Evolutionary conservation across 2,329 filamentous ascomycete genomes (phyloP).

Genomic region (Pseudogymnoascus sp.): DNA sequence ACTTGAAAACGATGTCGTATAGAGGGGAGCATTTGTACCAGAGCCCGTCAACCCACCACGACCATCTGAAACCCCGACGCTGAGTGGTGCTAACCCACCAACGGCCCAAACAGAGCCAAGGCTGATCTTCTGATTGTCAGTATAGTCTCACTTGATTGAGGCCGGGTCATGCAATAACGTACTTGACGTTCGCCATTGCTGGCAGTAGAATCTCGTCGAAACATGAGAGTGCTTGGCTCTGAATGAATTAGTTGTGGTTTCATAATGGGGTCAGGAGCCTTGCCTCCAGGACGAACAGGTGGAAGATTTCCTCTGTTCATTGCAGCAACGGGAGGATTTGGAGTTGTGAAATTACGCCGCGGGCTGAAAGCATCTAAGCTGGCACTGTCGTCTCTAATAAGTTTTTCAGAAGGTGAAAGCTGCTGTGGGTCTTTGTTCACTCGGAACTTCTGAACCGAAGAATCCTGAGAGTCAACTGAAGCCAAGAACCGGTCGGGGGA

Average conservation of each 20-base stretch:
- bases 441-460: constrained; percentile 42
- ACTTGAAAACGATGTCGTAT: constrained; percentile 44
- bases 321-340: constrained; percentile 12
- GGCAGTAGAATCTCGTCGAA: constrained; percentile 24
- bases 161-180: constrained; percentile 13
- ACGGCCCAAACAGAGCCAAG: constrained; percentile 70
- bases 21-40: constrained; percentile 66
- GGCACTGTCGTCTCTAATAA: constrained; percentile 37
- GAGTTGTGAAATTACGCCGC: constrained; percentile 24
- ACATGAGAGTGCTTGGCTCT: constrained; percentile 27
- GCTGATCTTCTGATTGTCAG: constrained; percentile 46
- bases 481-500: constrained; percentile 52
- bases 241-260: constrained; percentile 12
- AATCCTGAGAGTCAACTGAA: constrained; percentile 22
- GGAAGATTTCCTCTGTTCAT: background rate
- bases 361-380: constrained; percentile 48
- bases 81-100: constrained; percentile 58
- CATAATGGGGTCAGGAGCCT: background rate
- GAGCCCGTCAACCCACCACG: constrained; percentile 59
- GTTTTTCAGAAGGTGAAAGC: constrained; percentile 40
- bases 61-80: constrained; percentile 53
- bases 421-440: constrained; percentile 42
- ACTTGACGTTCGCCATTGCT: constrained; percentile 27
- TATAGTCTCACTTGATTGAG: background rate
- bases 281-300: constrained; percentile 18